Evolutionary conservation across 2,329 filamentous ascomycete genomes (phyloP).

Genomic region (Aspergillus latus): DNA sequence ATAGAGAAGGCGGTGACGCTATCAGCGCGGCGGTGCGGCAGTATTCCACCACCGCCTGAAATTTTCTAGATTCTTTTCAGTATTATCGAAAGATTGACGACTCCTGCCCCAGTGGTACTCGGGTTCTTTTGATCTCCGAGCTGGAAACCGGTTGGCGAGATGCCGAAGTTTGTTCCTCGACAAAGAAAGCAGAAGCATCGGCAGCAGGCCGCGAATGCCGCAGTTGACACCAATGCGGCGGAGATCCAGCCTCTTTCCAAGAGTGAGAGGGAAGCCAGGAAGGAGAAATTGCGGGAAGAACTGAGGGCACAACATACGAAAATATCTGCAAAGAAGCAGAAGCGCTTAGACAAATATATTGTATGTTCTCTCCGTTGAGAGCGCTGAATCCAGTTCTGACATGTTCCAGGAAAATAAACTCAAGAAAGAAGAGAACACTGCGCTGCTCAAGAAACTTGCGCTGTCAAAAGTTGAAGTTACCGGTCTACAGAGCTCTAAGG

Average conservation of each 20-base stretch:
- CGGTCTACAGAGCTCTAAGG: slow-evolving; percentile 73
- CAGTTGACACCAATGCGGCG: slow-evolving; percentile 49
- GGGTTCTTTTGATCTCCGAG: slow-evolving; percentile 15
- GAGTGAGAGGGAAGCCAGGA: slow-evolving; percentile 54
- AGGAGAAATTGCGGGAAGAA: slow-evolving; percentile 54
- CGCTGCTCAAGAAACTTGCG: slow-evolving; percentile 79
- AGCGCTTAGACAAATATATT: slow-evolving; percentile 68
- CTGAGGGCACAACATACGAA: slow-evolving; percentile 55
- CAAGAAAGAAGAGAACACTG: slow-evolving; percentile 87
- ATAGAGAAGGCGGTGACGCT: slow-evolving; percentile 23
- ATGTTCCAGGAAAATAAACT: slow-evolving; percentile 75
- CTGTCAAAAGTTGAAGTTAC: slow-evolving; percentile 77
- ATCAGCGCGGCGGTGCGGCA: slow-evolving; percentile 21
- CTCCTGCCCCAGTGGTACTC: slow-evolving; percentile 8
- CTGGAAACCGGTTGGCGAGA: slow-evolving; percentile 23
- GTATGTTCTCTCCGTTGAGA: slow-evolving; percentile 36
- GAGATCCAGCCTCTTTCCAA: slow-evolving; percentile 49
- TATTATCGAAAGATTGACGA: slow-evolving; percentile 11
- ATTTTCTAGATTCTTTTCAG: slow-evolving; percentile 17
- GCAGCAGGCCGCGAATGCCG: slow-evolving; percentile 27
- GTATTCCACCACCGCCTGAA: slow-evolving; percentile 25
- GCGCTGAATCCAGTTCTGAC: slow-evolving; percentile 17
- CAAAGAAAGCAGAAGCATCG: slow-evolving; percentile 58
- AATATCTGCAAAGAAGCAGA: slow-evolving; percentile 65
- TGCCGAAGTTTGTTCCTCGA: slow-evolving; percentile 54